Evolutionary conservation across 176 grass and related monocot species (phyloP), one percentile per base, ranked within the genome.

Genomic region (Panicum miliaceum): DNA sequence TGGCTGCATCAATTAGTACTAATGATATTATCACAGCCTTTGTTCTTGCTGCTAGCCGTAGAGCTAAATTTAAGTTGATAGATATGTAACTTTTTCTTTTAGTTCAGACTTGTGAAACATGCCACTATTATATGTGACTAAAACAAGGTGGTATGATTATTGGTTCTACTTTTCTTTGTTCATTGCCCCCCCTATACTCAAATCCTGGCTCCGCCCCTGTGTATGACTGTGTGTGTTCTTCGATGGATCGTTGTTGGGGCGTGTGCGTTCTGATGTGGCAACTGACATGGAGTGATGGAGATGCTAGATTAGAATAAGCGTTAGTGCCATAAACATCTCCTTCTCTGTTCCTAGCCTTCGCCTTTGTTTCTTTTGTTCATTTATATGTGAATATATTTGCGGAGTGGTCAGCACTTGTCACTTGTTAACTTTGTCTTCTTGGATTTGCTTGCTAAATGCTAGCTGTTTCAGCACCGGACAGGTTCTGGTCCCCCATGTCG

Each of bases 191-290:
- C n/a, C n/a, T n/a, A n/a, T n/a, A n/a, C n/a, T n/a, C n/a, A n/a
- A n/a, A n/a, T n/a, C n/a, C n/a, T n/a, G n/a, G n/a, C n/a, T n/a
- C n/a, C n/a, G n/a, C n/a, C n/a, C n/a, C n/a, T n/a, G n/a, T 50
- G 1, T 60, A 3, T 15, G 11, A 16, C 15, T 22, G 20, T 25
- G 48, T 9, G 12, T 70, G 59, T 18, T 72, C 32, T 47, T 65
- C 26, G 78, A 77, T 69, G 71, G 54, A 57, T 75, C 41, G 2
- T 34, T 80, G 50, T 51, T 37, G 48, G 42, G 43, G 23, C 32
- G 40, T 29, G 74, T 67, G 41, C 40, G 52, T 77, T 85, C 53
- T 85, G 25, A 64, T 63, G 63, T 35, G 34, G 47, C 18, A 54
- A 27, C 18, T 81, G 53, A 64, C 26, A 81, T 29, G 37, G 16